These are phyloP conservation scores for Paecilomyces niveus DNA, from an alignment of 2,329 filamentous ascomycete genomes.

Conservation along the genomic window DNA sequence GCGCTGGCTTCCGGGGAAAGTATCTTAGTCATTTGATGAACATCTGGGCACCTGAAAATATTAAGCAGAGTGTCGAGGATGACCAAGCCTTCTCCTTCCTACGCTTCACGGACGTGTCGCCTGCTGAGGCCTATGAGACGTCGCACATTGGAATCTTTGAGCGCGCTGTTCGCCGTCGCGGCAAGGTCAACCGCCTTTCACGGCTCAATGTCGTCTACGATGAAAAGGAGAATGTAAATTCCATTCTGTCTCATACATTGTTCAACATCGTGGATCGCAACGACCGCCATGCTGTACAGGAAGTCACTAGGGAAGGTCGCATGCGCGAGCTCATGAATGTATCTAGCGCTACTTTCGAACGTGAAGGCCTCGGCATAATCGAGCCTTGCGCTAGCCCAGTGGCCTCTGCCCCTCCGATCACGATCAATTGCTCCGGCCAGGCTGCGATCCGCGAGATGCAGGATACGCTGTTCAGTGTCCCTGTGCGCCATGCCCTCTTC, in stretches of 20 bases:
- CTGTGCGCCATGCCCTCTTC: constrained; percentile 68
- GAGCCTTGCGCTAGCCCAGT: constrained; percentile 75
- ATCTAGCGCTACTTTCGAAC: constrained; percentile 56
- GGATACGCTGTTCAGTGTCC: constrained; percentile 68
- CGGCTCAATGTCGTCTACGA: constrained; percentile 63
- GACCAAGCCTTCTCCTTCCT: constrained; percentile 78
- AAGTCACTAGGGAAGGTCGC: constrained; percentile 64
- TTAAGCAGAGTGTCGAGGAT: constrained; percentile 56
- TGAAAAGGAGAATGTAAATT: constrained; percentile 54
- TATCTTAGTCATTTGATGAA: constrained; percentile 79
- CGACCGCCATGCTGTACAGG: constrained; percentile 58
- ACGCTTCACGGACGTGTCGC: constrained; percentile 72
- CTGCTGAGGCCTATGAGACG: constrained; percentile 62
- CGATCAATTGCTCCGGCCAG: constrained; percentile 67
- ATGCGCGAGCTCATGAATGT: constrained; percentile 75
- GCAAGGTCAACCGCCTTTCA: constrained; percentile 51
- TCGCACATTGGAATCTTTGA: constrained; percentile 66
- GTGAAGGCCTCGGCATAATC: constrained; percentile 66
- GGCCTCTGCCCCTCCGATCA: constrained; percentile 78
- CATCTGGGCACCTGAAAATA: constrained; percentile 76
- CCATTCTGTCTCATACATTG: constrained; percentile 66
- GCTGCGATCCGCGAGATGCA: constrained; percentile 56
- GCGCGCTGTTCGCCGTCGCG: constrained; percentile 57
- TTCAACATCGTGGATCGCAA: constrained; percentile 71
- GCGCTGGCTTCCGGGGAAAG: constrained; percentile 72